A percentile compares a stretch with the other conserved stretches of the same genome.
Evolutionary conservation across 371 early-diverging fungal species (phyloP).

Genomic region (Rhizopus delemar): DNA sequence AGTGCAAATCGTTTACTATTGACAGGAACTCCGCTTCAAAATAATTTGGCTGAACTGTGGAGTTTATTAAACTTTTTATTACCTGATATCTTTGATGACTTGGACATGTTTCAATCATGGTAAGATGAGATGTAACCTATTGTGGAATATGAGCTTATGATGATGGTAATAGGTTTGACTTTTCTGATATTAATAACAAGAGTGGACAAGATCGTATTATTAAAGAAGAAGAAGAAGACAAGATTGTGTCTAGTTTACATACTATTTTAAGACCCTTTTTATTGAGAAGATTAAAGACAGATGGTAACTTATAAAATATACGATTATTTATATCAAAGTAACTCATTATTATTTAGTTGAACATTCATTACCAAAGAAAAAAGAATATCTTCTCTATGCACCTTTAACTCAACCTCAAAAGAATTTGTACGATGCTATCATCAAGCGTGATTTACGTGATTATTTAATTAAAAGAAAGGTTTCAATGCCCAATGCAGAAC

Average conservation of each 20-base stretch:
- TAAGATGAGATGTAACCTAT: constrained; percentile 12
- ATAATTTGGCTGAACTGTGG: constrained; percentile 93
- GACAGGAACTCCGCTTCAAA: constrained; percentile 95
- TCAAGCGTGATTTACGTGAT: constrained; percentile 71
- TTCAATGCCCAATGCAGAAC: constrained; percentile 28
- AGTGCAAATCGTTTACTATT: constrained; percentile 86
- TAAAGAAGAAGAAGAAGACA: constrained; percentile 69
- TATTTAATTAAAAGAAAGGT: constrained; percentile 65
- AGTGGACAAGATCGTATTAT: constrained; percentile 72
- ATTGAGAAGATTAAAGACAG: constrained; percentile 93
- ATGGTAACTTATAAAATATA: constrained; percentile 54
- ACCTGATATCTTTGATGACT: constrained; percentile 87
- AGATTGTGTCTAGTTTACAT: constrained; percentile 82
- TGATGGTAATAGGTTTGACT: constrained; percentile 62
- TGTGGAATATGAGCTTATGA: neutral
- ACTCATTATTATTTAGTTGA: constrained; percentile 63
- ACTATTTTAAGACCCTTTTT: constrained; percentile 92
- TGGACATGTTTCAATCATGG: constrained; percentile 83
- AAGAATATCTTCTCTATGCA: constrained; percentile 84
- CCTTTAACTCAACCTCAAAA: constrained; percentile 83
- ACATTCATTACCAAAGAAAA: constrained; percentile 83
- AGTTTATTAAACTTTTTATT: constrained; percentile 91
- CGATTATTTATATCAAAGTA: neutral
- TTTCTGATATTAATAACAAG: constrained; percentile 70
- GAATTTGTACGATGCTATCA: constrained; percentile 80